Conservation (phyloP, 192 early-diverging fungal species). For the Gigaspora rosea region DNA sequence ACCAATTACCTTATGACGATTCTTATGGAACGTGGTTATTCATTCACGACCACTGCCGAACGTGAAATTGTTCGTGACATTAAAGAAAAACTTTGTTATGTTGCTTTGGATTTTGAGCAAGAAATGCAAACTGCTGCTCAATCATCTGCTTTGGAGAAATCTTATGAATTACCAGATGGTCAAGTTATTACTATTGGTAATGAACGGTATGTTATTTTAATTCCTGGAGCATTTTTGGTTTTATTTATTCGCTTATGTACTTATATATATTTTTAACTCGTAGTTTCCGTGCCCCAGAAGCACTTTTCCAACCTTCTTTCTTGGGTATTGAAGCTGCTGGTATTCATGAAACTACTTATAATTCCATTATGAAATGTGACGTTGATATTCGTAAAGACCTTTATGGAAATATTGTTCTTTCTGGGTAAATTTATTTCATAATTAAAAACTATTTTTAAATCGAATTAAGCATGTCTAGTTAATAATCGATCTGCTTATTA, state of each 20-base stretch:
- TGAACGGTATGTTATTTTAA: slow-evolving; percentile 64
- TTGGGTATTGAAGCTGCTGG: slow-evolving; percentile 87
- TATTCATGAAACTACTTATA: slow-evolving; percentile 97
- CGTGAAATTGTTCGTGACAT: slow-evolving; percentile 99
- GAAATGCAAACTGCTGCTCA: slow-evolving; percentile 94
- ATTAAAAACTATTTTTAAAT: neutral
- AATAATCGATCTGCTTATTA: neutral
- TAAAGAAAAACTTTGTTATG: slow-evolving; percentile 99
- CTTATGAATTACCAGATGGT: slow-evolving; percentile 98
- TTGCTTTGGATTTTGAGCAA: slow-evolving; percentile 96
- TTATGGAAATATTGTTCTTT: slow-evolving; percentile 95
- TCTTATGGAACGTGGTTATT: slow-evolving; percentile 95
- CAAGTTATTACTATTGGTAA: slow-evolving; percentile 97
- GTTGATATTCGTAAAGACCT: slow-evolving; percentile 95
- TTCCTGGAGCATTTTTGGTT: slow-evolving; percentile 1
- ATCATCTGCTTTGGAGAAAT: slow-evolving; percentile 94
- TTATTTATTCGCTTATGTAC: neutral
- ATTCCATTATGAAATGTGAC: slow-evolving; percentile 97
- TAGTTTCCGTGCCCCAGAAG: slow-evolving; percentile 93
- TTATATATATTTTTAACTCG: neutral
- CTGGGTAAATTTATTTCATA: slow-evolving; percentile 47
- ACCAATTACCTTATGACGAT: slow-evolving; percentile 93
- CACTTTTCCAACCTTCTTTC: slow-evolving; percentile 96
- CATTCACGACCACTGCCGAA: slow-evolving; percentile 94
- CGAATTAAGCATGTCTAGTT: neutral